A percentile compares a stretch with the other conserved stretches of the same genome.
These are phyloP conservation scores for Dioscorea alata DNA, from an alignment of 106 monocot genomes.

Conservation along the genomic window DNA sequence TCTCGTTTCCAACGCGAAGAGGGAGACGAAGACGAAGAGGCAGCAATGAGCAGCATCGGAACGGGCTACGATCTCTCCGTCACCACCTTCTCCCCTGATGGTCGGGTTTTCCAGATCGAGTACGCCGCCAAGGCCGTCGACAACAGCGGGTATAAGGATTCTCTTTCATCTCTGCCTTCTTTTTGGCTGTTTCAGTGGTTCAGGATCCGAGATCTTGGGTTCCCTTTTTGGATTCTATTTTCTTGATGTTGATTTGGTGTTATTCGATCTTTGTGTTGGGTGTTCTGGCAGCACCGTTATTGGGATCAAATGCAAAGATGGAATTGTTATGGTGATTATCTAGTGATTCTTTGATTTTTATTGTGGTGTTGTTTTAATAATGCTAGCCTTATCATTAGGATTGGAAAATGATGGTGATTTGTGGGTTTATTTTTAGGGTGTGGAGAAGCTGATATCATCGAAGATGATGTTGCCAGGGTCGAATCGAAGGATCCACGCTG, in stretches of 20 bases:
- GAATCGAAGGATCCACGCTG: constrained; percentile 66
- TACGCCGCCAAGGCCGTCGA: constrained; percentile 95
- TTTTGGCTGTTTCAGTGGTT: neutral
- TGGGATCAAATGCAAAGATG: constrained; percentile 99
- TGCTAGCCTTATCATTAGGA: neutral
- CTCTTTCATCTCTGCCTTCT: neutral
- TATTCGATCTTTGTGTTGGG: neutral
- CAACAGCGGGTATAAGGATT: constrained; percentile 71
- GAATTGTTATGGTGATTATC: constrained; percentile 67
- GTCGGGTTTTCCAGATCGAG: constrained; percentile 97
- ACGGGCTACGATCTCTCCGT: constrained; percentile 98
- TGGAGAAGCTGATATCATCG: constrained; percentile 66
- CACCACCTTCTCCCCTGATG: constrained; percentile 96
- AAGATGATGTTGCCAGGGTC: constrained; percentile 72
- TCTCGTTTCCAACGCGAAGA: too few species aligned
- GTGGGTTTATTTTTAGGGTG: constrained; percentile 33
- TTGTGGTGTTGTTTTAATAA: neutral
- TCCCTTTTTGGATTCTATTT: neutral
- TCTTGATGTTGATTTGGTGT: neutral
- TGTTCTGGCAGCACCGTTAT: constrained; percentile 55
- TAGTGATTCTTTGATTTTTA: neutral
- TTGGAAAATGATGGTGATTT: neutral
- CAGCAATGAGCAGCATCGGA: constrained; percentile 88
- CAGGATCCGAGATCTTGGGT: neutral
- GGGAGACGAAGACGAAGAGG: too few species aligned